Percentiles rank a stretch among this genome's conserved stretches.
Evolutionary conservation across 805 yeast species (phyloP).

Genomic region (Candida maltosa): DNA sequence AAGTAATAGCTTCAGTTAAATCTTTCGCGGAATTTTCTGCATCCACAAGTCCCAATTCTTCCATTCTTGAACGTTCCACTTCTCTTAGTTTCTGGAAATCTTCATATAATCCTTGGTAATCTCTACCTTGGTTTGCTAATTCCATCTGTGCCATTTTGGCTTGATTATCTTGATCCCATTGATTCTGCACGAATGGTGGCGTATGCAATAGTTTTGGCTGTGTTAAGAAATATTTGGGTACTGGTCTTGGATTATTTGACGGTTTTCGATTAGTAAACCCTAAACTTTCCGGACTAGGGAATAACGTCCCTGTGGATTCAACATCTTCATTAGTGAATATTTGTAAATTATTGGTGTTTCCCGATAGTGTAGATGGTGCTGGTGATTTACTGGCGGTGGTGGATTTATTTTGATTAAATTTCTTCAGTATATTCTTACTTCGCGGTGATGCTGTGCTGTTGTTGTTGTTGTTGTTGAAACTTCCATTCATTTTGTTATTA

Average conservation of each 20-base stretch:
- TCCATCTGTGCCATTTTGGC: slow-evolving; percentile 54
- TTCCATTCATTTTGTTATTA: background rate
- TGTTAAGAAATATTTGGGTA: slow-evolving; percentile 32
- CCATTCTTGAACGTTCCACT: slow-evolving; percentile 75
- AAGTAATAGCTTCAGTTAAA: slow-evolving; percentile 82
- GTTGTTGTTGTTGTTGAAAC: background rate
- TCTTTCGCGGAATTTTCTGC: slow-evolving; percentile 78
- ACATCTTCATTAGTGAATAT: slow-evolving; percentile 18
- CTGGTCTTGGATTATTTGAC: slow-evolving; percentile 18
- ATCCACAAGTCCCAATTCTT: slow-evolving; percentile 77
- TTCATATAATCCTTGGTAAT: slow-evolving; percentile 71
- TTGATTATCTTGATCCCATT: slow-evolving; percentile 81
- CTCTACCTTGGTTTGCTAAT: slow-evolving; percentile 39
- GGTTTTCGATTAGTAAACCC: slow-evolving; percentile 23
- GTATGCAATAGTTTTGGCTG: slow-evolving; percentile 35
- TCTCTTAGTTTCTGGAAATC: slow-evolving; percentile 72
- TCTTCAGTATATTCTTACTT: slow-evolving; percentile 4
- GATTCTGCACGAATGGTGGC: slow-evolving; percentile 33
- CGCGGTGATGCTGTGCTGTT: background rate
- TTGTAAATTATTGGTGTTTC: slow-evolving; percentile 16
- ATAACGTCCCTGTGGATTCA: slow-evolving; percentile 25
- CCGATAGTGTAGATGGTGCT: slow-evolving; percentile 17
- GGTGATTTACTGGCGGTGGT: background rate
- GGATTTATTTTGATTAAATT: background rate
- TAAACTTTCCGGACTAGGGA: slow-evolving; percentile 23